A percentile compares a stretch with the other conserved stretches of the same genome.
Evolutionary conservation across 495 filamentous ascomycete species (phyloP).

Genomic region (Alectoria sarmentosa): DNA sequence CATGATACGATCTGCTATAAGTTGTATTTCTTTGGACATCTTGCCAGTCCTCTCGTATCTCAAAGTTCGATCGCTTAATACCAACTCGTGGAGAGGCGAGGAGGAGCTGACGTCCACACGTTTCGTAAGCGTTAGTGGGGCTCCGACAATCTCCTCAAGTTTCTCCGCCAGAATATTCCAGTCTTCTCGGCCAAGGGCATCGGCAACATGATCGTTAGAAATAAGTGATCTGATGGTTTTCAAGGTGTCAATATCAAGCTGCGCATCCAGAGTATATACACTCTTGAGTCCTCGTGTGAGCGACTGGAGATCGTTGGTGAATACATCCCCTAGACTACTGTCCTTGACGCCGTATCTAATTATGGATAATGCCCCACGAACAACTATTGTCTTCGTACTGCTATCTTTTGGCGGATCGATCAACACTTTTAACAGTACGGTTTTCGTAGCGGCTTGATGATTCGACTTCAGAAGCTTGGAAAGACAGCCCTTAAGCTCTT

Average conservation of each 20-base stretch:
- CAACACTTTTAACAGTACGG: conserved; percentile 7
- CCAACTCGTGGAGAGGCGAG: conserved; percentile 2
- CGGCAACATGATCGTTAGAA: not conserved
- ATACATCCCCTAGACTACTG: not conserved
- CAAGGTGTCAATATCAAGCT: not conserved
- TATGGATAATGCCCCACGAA: conserved; percentile 13
- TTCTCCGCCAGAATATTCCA: not conserved
- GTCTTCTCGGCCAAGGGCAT: not conserved
- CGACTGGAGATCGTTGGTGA: conserved; percentile 3
- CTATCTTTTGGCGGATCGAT: not conserved
- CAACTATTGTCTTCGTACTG: not conserved
- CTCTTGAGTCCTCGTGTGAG: conserved; percentile 1
- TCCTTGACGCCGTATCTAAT: conserved; percentile 2
- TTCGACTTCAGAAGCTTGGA: conserved; percentile 7
- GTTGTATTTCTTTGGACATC: not conserved
- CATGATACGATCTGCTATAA: conserved; percentile 8
- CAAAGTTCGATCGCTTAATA: conserved; percentile 3
- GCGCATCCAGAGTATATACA: not conserved
- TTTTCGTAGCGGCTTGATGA: conserved; percentile 1
- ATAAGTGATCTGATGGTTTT: conserved; percentile 1
- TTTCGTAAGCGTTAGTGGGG: not conserved
- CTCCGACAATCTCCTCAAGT: not conserved
- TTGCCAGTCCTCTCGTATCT: not conserved
- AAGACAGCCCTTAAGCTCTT: conserved; percentile 8
- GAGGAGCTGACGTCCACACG: not conserved